These are phyloP conservation scores for Candida namnaoensis DNA, from an alignment of 805 yeast genomes.

Conservation along the genomic window DNA sequence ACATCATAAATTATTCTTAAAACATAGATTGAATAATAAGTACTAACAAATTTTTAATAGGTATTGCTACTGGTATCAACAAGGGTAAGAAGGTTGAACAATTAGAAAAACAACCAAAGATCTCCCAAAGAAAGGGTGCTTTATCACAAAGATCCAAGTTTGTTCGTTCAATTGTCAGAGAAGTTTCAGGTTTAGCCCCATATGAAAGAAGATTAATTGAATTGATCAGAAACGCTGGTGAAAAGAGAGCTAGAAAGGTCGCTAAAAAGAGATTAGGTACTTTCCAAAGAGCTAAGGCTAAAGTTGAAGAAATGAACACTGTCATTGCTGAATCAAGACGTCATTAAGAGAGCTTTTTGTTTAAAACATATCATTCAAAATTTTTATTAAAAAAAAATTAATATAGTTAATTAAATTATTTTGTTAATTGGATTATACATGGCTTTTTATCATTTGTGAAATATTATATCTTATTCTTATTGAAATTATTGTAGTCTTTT, in stretches of 20 bases:
- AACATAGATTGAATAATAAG: background rate
- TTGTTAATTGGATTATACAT: too few species aligned
- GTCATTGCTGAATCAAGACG: slow-evolving; percentile 96
- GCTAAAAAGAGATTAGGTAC: slow-evolving; percentile 99
- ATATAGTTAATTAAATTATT: too few species aligned
- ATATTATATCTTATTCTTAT: too few species aligned
- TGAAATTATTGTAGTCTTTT: too few species aligned
- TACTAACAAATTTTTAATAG: slow-evolving; percentile 34
- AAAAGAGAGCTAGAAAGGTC: slow-evolving; percentile 99
- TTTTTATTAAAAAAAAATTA: too few species aligned
- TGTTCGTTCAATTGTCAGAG: slow-evolving; percentile 92
- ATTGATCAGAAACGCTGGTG: slow-evolving; percentile 99
- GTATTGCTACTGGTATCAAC: slow-evolving; percentile 98
- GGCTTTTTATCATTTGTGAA: too few species aligned
- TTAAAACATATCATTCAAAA: background rate
- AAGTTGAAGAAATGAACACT: slow-evolving; percentile 97
- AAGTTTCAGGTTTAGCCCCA: slow-evolving; percentile 98
- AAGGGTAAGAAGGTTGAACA: slow-evolving; percentile 96
- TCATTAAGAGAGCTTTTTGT: slow-evolving; percentile 40
- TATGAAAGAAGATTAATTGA: slow-evolving; percentile 99
- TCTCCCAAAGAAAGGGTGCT: slow-evolving; percentile 95
- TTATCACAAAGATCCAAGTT: slow-evolving; percentile 91
- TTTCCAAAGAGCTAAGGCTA: slow-evolving; percentile 98
- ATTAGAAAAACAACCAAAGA: slow-evolving; percentile 78
- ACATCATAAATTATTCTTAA: too few species aligned